These are phyloP conservation scores for Magnolia kwangsiensis DNA, from an alignment of 164 flowering plant species.

Conservation along the genomic window DNA sequence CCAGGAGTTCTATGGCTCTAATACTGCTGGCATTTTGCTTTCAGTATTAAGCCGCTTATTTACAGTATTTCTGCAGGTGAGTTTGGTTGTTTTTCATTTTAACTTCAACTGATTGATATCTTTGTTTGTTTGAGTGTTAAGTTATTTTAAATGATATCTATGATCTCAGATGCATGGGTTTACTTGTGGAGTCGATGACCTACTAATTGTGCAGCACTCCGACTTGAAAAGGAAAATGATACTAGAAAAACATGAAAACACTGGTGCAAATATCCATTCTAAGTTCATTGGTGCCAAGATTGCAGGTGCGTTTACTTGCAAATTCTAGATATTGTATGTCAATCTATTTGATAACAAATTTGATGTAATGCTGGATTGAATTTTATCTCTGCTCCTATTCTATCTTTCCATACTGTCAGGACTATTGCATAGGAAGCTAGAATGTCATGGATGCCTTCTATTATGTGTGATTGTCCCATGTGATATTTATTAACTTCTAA, in stretches of 20 bases:
- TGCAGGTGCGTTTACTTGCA: conserved; percentile 41
- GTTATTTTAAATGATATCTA: neutral
- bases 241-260: conserved; percentile 48
- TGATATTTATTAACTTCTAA: too few relatives aligned
- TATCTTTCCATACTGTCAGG: too few relatives aligned
- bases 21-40: conserved; percentile 75
- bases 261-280: conserved; percentile 59
- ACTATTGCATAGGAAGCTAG: too few relatives aligned
- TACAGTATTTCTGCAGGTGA: conserved; percentile 79
- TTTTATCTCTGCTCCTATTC: too few relatives aligned
- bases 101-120: neutral
- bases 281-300: conserved; percentile 41
- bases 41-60: conserved; percentile 84
- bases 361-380: too few relatives aligned
- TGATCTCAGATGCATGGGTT: conserved; percentile 77
- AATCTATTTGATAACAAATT: too few relatives aligned
- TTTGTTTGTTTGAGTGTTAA: conserved; percentile 8
- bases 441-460: too few relatives aligned
- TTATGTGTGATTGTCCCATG: too few relatives aligned
- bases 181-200: conserved; percentile 97
- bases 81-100: neutral
- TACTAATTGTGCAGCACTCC: conserved; percentile 40
- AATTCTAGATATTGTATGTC: too few relatives aligned
- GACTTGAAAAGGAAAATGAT: conserved; percentile 44
- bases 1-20: conserved; percentile 87